These are phyloP conservation scores for Henckelia pumila DNA, from an alignment of 257 asterid species.

Conservation along the genomic window DNA sequence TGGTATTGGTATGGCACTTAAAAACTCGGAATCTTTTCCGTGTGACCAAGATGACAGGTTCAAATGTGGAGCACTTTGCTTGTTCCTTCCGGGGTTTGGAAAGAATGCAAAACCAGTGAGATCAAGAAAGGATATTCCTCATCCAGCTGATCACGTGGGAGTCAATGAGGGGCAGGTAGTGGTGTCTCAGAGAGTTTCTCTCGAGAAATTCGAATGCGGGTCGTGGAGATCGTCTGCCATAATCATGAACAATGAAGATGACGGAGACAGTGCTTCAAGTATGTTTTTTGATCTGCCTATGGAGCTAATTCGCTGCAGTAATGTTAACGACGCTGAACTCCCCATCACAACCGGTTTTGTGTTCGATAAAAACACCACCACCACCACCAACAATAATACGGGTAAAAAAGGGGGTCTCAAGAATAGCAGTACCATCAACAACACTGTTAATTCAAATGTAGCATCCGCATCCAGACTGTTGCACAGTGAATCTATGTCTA, in stretches of 20 bases:
- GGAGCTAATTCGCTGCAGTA: conserved; percentile 59
- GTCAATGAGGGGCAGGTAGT: conserved; percentile 4
- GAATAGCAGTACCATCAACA: conserved; percentile 22
- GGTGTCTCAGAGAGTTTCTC: conserved; percentile 60
- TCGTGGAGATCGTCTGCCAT: conserved; percentile 70
- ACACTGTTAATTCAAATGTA: background rate
- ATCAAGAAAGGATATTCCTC: conserved; percentile 32
- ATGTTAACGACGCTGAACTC: conserved; percentile 45
- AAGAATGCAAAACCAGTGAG: conserved; percentile 45
- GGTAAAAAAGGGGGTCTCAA: conserved; percentile 64
- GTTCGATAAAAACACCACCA: conserved; percentile 41
- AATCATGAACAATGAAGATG: conserved; percentile 35
- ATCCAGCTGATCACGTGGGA: background rate
- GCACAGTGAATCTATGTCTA: conserved; percentile 24
- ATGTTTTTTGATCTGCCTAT: conserved; percentile 80
- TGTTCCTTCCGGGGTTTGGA: conserved; percentile 73
- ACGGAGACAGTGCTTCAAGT: conserved; percentile 34
- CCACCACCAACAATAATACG: background rate
- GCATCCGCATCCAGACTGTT: background rate
- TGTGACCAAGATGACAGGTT: conserved; percentile 32
- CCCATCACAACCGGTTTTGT: conserved; percentile 66
- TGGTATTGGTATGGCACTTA: background rate
- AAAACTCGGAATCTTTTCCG: background rate
- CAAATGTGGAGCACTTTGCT: conserved; percentile 71
- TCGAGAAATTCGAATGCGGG: conserved; percentile 83